Percentiles rank a stretch among this genome's conserved stretches.
These are phyloP conservation scores for Dipteronia dyeriana DNA, from an alignment of 345 rosid species.

Conservation along the genomic window DNA sequence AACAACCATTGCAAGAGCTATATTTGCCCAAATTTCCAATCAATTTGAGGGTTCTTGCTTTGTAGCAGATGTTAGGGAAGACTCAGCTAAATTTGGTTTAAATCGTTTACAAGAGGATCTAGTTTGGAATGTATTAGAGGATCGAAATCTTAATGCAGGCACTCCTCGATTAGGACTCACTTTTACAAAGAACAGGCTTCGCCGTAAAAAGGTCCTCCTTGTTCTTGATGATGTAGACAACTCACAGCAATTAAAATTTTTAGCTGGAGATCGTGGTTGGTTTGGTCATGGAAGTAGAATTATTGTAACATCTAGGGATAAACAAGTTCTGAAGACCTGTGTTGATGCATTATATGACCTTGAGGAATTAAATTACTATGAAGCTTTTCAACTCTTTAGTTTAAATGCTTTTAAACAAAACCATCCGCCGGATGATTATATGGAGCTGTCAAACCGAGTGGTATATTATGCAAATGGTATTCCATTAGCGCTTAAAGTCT, in stretches of 20 bases:
- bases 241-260: not conserved
- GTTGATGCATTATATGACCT: not conserved
- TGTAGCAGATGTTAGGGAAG: constrained; percentile 34
- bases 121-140: not conserved
- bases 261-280: not conserved
- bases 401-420: not conserved
- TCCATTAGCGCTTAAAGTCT: constrained; percentile 4
- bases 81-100: not conserved
- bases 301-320: constrained; percentile 19
- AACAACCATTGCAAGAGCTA: constrained; percentile 37
- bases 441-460: not conserved
- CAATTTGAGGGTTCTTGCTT: constrained; percentile 33
- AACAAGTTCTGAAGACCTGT: not conserved
- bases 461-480: not conserved
- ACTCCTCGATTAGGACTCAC: not conserved
- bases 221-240: constrained; percentile 23
- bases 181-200: not conserved
- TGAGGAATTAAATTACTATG: not conserved
- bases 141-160: not conserved
- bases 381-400: constrained; percentile 11
- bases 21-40: constrained; percentile 22
- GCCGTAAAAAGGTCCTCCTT: constrained; percentile 1
- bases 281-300: constrained; percentile 20
- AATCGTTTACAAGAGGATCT: constrained; percentile 9
- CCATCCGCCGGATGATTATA: not conserved